Base-by-base conservation (phyloP, 1,139 yeast genomes). In the Sugiyamaella novakii region DNA sequence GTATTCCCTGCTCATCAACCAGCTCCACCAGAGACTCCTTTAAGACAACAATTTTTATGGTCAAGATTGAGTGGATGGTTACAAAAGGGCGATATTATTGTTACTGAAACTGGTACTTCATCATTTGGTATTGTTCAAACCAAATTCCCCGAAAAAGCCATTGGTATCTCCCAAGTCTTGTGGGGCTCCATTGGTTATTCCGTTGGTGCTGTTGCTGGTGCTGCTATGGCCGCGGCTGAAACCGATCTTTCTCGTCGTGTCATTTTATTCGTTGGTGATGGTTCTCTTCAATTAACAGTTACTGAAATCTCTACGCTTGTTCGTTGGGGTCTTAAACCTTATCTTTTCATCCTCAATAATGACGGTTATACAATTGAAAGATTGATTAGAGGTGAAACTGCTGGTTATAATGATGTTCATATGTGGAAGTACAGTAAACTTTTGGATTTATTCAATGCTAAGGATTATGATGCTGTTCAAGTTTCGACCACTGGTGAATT, bases 101-200 rank as follows among this genome's bases (percentile, higher is more conserved):
- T 87, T 60, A 81, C 92, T 51, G 96, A 87, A 70, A 87, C 95
- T 42, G 95, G 96, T 71, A 87, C 96, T 37, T 83, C 95, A 29
- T 87, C 94, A 33, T 87, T 87, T 65, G 96, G 96, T 72, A 82
- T 87, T 58, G 79, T 84, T 59, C 86, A 83, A 65, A 77, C 92
- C 39, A 79, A 80, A 64, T 87, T 84, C 81, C 95, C 95, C 56
- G 72, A 77, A 63, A 73, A 82, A 66, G 76, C 83, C 39, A 71
- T 79, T 57, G 95, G 95, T 63, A 87, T 87, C 57, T 85, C 94
- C 47, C 95, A 87, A 72, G 94, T 87, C 41, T 75, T 87, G 64
- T 87, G 94, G 91, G 95, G 95, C 52, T 85, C 95, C 41, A 86
- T 87, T 68, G 96, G 95, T 62, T 87, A 75, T 75, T 81, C 95